Evolutionary conservation across 805 yeast genomes (phyloP).

Genomic region (Tetrapisispora namnaoensis): DNA sequence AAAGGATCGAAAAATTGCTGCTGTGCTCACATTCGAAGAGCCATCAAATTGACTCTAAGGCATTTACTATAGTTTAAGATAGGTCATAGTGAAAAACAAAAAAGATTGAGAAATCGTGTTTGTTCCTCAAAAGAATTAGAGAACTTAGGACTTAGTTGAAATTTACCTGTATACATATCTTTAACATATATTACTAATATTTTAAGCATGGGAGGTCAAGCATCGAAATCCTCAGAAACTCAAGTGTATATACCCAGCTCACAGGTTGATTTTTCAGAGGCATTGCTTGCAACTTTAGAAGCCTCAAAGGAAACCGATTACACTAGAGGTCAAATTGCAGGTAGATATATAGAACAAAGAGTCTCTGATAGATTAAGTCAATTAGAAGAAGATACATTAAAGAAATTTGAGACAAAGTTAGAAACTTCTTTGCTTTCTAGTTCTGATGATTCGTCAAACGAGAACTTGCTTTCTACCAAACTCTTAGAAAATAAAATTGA

Average conservation of each 20-base stretch:
- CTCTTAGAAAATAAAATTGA: slow-evolving; percentile 35
- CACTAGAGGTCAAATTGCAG: slow-evolving; percentile 60
- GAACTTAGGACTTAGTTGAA: not conserved
- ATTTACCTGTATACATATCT: not conserved
- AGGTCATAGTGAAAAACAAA: too few relatives aligned
- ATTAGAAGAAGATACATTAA: slow-evolving; percentile 43
- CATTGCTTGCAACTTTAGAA: slow-evolving; percentile 54
- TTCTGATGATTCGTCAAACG: slow-evolving; percentile 19
- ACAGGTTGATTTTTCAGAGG: slow-evolving; percentile 58
- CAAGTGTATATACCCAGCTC: slow-evolving; percentile 58
- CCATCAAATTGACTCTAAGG: too few relatives aligned
- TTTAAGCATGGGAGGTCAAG: slow-evolving; percentile 43
- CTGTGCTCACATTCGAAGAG: too few relatives aligned
- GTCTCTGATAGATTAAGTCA: slow-evolving; percentile 47
- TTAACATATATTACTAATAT: not conserved
- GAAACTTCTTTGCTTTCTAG: slow-evolving; percentile 32
- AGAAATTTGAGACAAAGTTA: slow-evolving; percentile 42
- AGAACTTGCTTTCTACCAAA: slow-evolving; percentile 21
- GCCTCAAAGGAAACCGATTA: slow-evolving; percentile 56
- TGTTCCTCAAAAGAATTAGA: too few relatives aligned
- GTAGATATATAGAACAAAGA: slow-evolving; percentile 54
- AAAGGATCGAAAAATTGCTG: too few relatives aligned
- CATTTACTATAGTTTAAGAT: too few relatives aligned
- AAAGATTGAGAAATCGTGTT: too few relatives aligned
- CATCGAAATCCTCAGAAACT: slow-evolving; percentile 46